Evolutionary conservation across 805 yeast species (phyloP), one percentile per base, ranked within the genome.

Genomic region (Candida ovalis): DNA sequence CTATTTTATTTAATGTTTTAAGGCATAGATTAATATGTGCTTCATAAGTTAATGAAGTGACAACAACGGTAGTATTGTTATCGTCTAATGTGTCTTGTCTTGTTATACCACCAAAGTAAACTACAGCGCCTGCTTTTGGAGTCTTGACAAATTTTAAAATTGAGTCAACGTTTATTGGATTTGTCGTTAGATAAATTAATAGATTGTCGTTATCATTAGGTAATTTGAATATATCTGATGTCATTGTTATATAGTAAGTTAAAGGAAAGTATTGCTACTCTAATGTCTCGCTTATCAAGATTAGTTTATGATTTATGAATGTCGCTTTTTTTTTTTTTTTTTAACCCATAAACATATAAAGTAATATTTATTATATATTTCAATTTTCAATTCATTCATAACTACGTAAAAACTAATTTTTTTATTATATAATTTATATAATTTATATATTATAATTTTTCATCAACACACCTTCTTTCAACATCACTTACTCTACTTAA

Each of bases 101-200:
- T 7, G 82, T 77, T 10, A 74, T 74, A 1, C 82, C 82, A 4
- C 74, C 76, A 61, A 77, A 77, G 40, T 68, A 64, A 4, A 77
- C 70, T 3, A 75, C 67, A 0, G 81, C 81, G 1, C 82, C 82
- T 0, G 80, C 74, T 22, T 58, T 48, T 2, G 72, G 70, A 17
- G 66, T 52, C 46, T 69, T 69, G n/a, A 72, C 80, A 58, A 72
- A 75, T 4, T 67, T 60, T 9, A 71, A 43, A 6, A 62, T 60
- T 9, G 56, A 56, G 6, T 25, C 35, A 1, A 60, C 23, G 10
- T 53, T 43, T 17, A 70, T 49, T 3, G 40, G 33, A 4, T 50
- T 39, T 1, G 56, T 44, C 0, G 71, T 67, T 2, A 69, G 46
- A 23, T 60, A 60, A 8, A 68, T 51, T 42, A 35, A 17, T n/a